Base-by-base conservation (phyloP, 768 basidiomycete genomes). In the Mycena belliarum region DNA sequence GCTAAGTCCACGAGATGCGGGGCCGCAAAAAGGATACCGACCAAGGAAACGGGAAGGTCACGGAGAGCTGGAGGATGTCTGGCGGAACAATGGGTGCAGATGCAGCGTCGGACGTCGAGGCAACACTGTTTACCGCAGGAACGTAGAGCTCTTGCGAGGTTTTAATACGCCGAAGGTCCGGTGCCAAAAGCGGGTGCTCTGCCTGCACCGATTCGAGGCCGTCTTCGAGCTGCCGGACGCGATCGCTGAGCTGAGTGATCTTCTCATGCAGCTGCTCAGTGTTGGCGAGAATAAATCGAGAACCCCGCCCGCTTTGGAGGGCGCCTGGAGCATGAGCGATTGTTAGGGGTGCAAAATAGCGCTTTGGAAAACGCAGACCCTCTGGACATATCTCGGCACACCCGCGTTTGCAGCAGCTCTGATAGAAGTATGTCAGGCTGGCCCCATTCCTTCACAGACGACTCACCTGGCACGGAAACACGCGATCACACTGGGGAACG, bases 31-130 rank as follows among this genome's bases (percentile, higher is more conserved):
- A 10, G 3, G 2, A n/a, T 38, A 38, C 79, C 15, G 80, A 75
- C 83, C 85, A 87, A 0, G 86, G 85, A 49, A 87, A 87, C 1
- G 88, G 88, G 62, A 89, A 90, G 0, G 84, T 82, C 49, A 83
- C 76, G 65, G 85, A 86, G 49, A 90, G 77, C 63, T 82, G 79
- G 25, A 84, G 72, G 41, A 87, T 75, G 68, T 81, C 77, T 24
- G 75, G 72, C 20, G 76, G 71, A 23, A 81, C 76, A 43, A 79
- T 71, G 7, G 77, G 76, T 10, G 55, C 46, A 40, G 54, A 41
- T 11, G 33, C 24, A 8, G 56, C 49, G 25, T 57, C 50, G 32
- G 49, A 55, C 18, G 35, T 49, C 8, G 52, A 35, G 16, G 63
- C n/a, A n/a, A n/a, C n/a, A n/a, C n/a, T 47, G 38, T 24, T 41